Evolutionary conservation across 768 basidiomycete genomes (phyloP).

Genomic region (Trametes meyenii): DNA sequence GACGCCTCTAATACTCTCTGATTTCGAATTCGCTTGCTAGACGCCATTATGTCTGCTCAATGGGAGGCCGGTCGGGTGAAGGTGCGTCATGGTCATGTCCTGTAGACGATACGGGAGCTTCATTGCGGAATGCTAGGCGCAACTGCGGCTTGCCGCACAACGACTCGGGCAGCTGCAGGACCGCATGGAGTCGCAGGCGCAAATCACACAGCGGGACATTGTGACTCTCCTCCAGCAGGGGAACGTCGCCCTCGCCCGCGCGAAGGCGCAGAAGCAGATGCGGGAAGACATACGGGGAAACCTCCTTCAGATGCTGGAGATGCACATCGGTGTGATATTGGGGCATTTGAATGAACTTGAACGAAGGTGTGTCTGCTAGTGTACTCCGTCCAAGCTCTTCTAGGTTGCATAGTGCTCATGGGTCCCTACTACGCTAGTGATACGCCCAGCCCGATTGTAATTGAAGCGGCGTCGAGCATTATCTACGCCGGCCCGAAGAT

Average conservation of each 20-base stretch:
- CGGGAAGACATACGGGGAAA: slow-evolving; percentile 64
- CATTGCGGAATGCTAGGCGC: slow-evolving; percentile 44
- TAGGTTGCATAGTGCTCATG: neutral
- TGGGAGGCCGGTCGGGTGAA: slow-evolving; percentile 39
- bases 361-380: slow-evolving; percentile 40
- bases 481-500: slow-evolving; percentile 61
- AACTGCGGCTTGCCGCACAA: slow-evolving; percentile 65
- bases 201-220: slow-evolving; percentile 67
- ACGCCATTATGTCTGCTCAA: slow-evolving; percentile 18
- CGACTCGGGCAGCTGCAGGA: slow-evolving; percentile 71
- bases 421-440: slow-evolving; percentile 33
- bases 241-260: slow-evolving; percentile 63
- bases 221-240: slow-evolving; percentile 64
- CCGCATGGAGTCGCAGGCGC: slow-evolving; percentile 64
- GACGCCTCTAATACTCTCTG: neutral
- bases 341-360: slow-evolving; percentile 63
- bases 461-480: slow-evolving; percentile 72
- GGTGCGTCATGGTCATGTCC: slow-evolving; percentile 25
- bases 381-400: neutral
- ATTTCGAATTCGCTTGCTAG: neutral
- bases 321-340: slow-evolving; percentile 63
- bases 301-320: slow-evolving; percentile 65
- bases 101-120: neutral
- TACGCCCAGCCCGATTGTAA: slow-evolving; percentile 50
- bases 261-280: slow-evolving; percentile 71